Percentiles rank a stretch among this genome's conserved stretches.
Conservation (phyloP, 257 asterid genomes). For the Asclepias syriaca region DNA sequence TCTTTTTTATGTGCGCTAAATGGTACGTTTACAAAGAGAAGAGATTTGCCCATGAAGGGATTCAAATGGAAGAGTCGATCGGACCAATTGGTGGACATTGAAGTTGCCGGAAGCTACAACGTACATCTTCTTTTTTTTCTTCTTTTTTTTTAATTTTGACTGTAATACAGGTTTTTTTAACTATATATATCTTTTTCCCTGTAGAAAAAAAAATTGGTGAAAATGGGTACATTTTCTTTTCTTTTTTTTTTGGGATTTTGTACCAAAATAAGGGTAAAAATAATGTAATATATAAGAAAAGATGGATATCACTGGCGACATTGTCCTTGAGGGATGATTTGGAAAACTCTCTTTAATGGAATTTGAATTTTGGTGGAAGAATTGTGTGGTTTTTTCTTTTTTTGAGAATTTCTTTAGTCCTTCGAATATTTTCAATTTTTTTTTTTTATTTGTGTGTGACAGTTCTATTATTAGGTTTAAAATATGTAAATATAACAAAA, state of each 20-base stretch:
- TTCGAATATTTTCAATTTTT: too few species aligned
- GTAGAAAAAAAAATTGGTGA: background rate
- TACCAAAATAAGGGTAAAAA: background rate
- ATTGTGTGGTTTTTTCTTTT: too few species aligned
- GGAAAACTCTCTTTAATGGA: background rate
- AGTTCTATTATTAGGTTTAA: too few species aligned
- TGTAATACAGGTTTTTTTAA: background rate
- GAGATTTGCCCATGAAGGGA: slow-evolving; percentile 59
- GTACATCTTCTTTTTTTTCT: too few species aligned
- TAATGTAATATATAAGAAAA: background rate
- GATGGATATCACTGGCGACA: background rate
- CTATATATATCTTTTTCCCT: too few species aligned
- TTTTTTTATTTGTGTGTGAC: too few species aligned
- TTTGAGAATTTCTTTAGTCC: too few species aligned
- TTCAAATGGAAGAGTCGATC: slow-evolving; percentile 49
- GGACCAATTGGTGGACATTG: slow-evolving; percentile 35
- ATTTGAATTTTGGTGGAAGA: slow-evolving; percentile 1
- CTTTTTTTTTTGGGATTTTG: background rate
- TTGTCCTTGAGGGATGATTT: background rate
- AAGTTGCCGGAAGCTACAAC: too few species aligned
- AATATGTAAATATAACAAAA: too few species aligned
- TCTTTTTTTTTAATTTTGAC: background rate
- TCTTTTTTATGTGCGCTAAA: slow-evolving; percentile 44
- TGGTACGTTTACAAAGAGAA: slow-evolving; percentile 82
- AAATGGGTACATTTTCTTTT: background rate